phyloP scores from a whole-genome alignment of 768 basidiomycete species.

The Trametes punicea region DNA sequence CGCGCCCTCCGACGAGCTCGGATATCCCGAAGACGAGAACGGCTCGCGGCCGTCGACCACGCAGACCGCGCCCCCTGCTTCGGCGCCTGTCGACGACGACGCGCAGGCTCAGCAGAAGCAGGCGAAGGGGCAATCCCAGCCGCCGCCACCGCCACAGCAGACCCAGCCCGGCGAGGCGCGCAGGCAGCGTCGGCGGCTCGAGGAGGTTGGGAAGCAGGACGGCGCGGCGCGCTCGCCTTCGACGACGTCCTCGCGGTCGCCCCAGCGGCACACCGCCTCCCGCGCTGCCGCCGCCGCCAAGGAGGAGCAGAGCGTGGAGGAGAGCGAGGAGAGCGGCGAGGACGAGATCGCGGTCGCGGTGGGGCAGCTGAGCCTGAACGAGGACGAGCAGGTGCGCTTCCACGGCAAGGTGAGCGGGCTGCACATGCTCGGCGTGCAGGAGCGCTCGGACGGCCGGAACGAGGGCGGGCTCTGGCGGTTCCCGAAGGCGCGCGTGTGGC shows the following conservation, averaged over 20 bases:
- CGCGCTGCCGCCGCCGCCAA: slow-evolving; percentile 3
- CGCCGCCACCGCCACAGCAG: background rate
- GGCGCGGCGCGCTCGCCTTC: slow-evolving; percentile 14
- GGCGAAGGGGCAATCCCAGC: background rate
- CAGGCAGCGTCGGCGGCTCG: slow-evolving; percentile 51
- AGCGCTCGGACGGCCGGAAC: slow-evolving; percentile 60
- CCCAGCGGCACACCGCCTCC: slow-evolving; percentile 13
- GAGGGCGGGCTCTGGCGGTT: slow-evolving; percentile 84
- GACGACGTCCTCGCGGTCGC: slow-evolving; percentile 15
- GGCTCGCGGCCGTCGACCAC: slow-evolving; percentile 13
- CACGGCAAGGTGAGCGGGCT: slow-evolving; percentile 85
- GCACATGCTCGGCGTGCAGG: slow-evolving; percentile 63
- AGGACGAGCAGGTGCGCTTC: slow-evolving; percentile 81
- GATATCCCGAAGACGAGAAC: background rate
- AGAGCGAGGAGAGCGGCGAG: slow-evolving; percentile 36
- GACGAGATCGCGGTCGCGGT: slow-evolving; percentile 63
- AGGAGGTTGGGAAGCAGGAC: slow-evolving; percentile 25
- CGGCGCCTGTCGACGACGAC: background rate
- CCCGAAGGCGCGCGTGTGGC: slow-evolving; percentile 89
- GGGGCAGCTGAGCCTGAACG: slow-evolving; percentile 84
- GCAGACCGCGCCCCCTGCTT: background rate
- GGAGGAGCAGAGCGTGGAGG: slow-evolving; percentile 27
- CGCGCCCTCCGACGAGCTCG: background rate
- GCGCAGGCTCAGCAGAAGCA: background rate
- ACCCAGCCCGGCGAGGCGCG: slow-evolving; percentile 30